These are phyloP conservation scores for Pestalotiopsis sp. DNA, from an alignment of 2,329 filamentous ascomycete species.

Conservation along the genomic window DNA sequence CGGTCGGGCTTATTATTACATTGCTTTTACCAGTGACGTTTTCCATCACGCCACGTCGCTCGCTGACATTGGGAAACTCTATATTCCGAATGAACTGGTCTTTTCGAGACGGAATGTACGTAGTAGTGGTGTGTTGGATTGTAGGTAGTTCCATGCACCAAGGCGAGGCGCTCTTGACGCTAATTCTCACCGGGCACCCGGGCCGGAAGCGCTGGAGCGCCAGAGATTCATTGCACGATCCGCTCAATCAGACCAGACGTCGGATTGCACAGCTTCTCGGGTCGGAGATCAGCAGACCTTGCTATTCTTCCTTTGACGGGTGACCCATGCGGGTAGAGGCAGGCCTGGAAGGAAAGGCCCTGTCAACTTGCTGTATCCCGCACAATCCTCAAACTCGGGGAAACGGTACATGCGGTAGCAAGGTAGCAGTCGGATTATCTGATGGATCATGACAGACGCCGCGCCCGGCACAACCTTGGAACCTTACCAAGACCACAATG, in stretches of 20 bases:
- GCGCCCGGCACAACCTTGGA: background rate
- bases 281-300: background rate
- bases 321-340: background rate
- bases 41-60: background rate
- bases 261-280: background rate
- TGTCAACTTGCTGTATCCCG: background rate
- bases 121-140: background rate
- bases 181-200: background rate
- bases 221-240: background rate
- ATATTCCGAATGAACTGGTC: background rate
- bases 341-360: background rate
- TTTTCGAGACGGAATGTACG: background rate
- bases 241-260: background rate
- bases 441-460: background rate
- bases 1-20: background rate
- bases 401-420: background rate
- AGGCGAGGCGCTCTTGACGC: background rate
- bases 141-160: background rate
- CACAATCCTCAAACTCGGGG: background rate
- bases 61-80: background rate
- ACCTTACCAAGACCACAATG: no score
- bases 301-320: background rate
- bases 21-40: background rate
- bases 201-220: background rate
- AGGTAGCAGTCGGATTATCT: no score